Conservation (phyloP, 164 flowering plant species). For the Aristolochia californica region DNA sequence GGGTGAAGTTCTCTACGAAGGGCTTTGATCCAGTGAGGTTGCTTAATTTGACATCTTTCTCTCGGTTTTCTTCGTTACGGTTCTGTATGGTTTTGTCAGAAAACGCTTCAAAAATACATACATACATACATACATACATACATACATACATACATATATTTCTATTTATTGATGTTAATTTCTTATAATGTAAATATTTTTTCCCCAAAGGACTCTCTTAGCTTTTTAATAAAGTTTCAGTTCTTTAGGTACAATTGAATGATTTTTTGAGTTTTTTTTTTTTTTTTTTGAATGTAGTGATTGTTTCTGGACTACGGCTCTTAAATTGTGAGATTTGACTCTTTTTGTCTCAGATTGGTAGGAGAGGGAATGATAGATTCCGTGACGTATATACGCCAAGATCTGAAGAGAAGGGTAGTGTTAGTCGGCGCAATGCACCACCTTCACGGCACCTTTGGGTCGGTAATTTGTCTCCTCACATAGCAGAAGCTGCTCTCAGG, state of each 20-base stretch:
- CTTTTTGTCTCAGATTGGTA: conserved; percentile 20
- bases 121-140: no score
- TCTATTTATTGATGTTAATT: neutral
- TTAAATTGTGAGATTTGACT: neutral
- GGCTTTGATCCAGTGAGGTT: no score
- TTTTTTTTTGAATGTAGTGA: neutral
- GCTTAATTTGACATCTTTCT: no score
- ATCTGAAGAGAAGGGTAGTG: conserved; percentile 26
- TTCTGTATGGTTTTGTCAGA: no score
- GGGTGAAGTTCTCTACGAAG: no score
- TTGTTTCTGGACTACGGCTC: neutral
- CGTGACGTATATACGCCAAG: conserved; percentile 35
- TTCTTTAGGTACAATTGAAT: neutral
- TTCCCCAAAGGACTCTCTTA: neutral
- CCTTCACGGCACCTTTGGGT: conserved; percentile 92
- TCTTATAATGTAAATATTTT: neutral
- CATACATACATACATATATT: neutral
- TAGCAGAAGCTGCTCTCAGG: conserved; percentile 32
- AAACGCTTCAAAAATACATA: neutral
- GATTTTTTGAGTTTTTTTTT: neutral
- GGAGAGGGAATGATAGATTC: conserved; percentile 40
- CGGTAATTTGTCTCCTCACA: conserved; percentile 54
- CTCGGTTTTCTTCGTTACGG: no score
- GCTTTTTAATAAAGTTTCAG: no score
- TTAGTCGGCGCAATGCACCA: conserved; percentile 28